Base-by-base conservation (phyloP, 164 flowering plant species). In the Nymphaea thermarum region DNA sequence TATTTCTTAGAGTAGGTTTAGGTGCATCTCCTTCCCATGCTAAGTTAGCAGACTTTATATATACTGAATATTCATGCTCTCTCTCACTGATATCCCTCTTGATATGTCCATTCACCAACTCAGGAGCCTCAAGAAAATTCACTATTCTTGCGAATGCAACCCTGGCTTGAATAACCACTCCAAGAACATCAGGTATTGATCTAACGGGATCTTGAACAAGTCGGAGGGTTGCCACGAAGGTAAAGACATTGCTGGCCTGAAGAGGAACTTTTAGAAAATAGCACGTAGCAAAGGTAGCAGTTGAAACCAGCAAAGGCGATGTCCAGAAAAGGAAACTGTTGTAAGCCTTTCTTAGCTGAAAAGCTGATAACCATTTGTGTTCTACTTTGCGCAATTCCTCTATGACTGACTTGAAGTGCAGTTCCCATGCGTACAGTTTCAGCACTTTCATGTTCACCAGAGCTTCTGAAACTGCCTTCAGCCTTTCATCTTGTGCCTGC, bases 371-470 rank as follows among this genome's bases (percentile, higher is more conserved):
- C 82, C 88, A 86, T 67, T 75, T 82, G 42, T 60, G 73, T 73
- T 87, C 96, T 59, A 66, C 78, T 17, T 72, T 65, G 69, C 91
- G 79, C 65, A 84, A 61, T 1, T 42, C 59, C 66, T 84, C 85
- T 6, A 85, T 77, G 11, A 70, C 82, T 11, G 61, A 76, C 78
- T 76, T 82, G 71, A 88, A 86, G 75, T 85, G 88, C 6, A 77
- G 77, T 64, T 88, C 95, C 95, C 91, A 88, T 0, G 91, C 91
- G 71, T 88, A 84, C 10, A 88, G 71, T 70, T 88, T 87, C 74
- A 88, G 64, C 16, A 88, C 81, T 70, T 82, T 86, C 91, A 86
- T 86, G 74, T 75, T 83, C 51, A 79, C 67, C 6, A 86, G 80
- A 66, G 89, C 81, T 74, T 86, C 94, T 8, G 83, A 45, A 3